Conservation (phyloP, 306 rosid species). For the Pyrus betulifolia region DNA sequence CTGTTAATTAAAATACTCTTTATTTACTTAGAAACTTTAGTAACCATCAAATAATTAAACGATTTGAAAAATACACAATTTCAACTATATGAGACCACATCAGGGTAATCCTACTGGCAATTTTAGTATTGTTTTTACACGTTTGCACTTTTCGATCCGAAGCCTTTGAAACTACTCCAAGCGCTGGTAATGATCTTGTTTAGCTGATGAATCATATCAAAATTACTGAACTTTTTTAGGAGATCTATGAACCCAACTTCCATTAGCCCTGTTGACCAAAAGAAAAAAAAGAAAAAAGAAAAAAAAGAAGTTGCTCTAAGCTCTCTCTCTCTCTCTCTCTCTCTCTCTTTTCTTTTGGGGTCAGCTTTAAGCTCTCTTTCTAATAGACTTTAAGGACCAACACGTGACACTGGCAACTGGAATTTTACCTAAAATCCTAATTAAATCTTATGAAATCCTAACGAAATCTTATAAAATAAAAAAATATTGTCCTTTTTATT, state of each 20-base stretch:
- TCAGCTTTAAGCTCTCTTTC: not conserved
- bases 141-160: not conserved
- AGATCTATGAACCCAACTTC: conserved; percentile 8
- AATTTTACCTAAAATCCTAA: conserved; percentile 7
- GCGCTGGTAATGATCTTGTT: conserved; percentile 30
- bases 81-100: too few relatives aligned
- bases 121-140: not conserved
- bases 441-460: too few relatives aligned
- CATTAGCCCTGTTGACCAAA: not conserved
- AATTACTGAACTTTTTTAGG: conserved; percentile 21
- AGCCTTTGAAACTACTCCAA: conserved; percentile 8
- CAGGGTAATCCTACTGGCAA: not conserved
- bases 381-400: conserved; percentile 5
- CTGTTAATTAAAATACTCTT: too few relatives aligned
- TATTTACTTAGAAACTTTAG: too few relatives aligned
- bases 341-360: not conserved
- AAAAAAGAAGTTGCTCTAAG: too few relatives aligned
- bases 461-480: too few relatives aligned
- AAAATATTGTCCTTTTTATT: too few relatives aligned
- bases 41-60: not conserved
- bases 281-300: too few relatives aligned
- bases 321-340: too few relatives aligned
- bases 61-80: not conserved
- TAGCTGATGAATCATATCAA: conserved; percentile 19
- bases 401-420: conserved; percentile 17